Evolutionary conservation across 106 monocot species (phyloP), one percentile per base, ranked within the genome.

Genomic region (Iris macrosiphon): DNA sequence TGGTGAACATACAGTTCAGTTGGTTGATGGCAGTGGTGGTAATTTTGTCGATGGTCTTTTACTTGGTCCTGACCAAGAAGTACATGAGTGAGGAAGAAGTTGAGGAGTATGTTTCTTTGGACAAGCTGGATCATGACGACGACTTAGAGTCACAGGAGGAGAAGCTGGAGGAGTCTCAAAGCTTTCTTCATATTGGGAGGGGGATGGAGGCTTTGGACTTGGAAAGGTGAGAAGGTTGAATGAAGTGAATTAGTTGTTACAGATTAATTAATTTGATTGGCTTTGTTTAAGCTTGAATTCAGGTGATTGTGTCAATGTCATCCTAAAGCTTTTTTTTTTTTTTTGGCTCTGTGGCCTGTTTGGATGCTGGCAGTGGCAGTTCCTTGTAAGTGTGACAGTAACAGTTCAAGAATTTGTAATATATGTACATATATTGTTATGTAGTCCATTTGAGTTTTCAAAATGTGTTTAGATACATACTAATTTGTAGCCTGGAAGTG

Each of bases 1-100:
- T 80, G 25, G 75, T 61, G 0, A 80, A 80, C 57, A 20, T 80
- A 4, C 64, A 71, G 26, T 80, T 80, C 50, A 70, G 75, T n/a
- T 80, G 80, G 75, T 51, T 49, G 32, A 1, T 80, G 47, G 26
- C 65, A 14, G 70, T 34, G 31, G 45, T 63, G 10, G 68, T 44
- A 6, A 68, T 63, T 14, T 55, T 79, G 63, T 40, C 61, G 16
- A 30, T 68, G 30, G 25, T 43, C 17, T 16, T 63, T 32, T 79
- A 73, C 54, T 12, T 79, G 35, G 43, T 34, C 24, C 15, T 79
- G 42, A 59, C n/a, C 23, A 62, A 40, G 19, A 24, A 37, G 31
- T 72, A 31, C 31, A 44, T 21, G 16, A 11, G 37, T 1, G 46
- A 45, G 11, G 72, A 71, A 54, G 59, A 67, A 51, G 44, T 65